phyloP scores from a whole-genome alignment of 2,329 filamentous ascomycete genomes.

The Thielaviopsis musarum region DNA sequence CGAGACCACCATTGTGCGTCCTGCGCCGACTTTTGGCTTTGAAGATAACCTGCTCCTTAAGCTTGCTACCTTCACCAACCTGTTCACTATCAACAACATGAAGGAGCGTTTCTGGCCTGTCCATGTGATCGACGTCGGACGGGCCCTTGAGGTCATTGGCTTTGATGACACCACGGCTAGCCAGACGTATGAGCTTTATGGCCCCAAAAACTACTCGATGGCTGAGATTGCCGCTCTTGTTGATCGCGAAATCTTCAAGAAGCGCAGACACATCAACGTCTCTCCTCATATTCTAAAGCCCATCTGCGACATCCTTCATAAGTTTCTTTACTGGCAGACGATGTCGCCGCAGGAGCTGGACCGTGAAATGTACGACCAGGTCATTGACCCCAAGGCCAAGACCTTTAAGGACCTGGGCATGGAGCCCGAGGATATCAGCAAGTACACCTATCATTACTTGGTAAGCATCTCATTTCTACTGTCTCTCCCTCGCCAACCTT shows the following conservation, averaged over 20 bases:
- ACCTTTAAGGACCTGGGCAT: slow-evolving; percentile 91
- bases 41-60: slow-evolving; percentile 84
- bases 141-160: slow-evolving; percentile 75
- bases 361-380: slow-evolving; percentile 82
- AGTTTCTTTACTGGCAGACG: slow-evolving; percentile 74
- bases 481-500: neutral
- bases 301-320: slow-evolving; percentile 57
- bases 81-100: slow-evolving; percentile 88
- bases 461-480: slow-evolving; percentile 32
- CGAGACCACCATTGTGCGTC: slow-evolving; percentile 90
- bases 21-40: slow-evolving; percentile 84
- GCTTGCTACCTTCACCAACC: slow-evolving; percentile 61
- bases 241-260: slow-evolving; percentile 82
- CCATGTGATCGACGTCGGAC: slow-evolving; percentile 83
- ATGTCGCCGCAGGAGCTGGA: slow-evolving; percentile 74
- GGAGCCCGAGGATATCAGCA: slow-evolving; percentile 68
- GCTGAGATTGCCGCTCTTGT: slow-evolving; percentile 75
- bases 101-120: slow-evolving; percentile 81
- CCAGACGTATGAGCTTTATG: slow-evolving; percentile 88
- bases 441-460: slow-evolving; percentile 86
- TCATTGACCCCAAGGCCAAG: slow-evolving; percentile 80
- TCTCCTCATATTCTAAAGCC: slow-evolving; percentile 70
- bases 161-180: slow-evolving; percentile 80
- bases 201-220: slow-evolving; percentile 82
- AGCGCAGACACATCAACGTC: slow-evolving; percentile 78